Percentiles rank a stretch among this genome's conserved stretches.
Evolutionary conservation across 805 yeast genomes (phyloP).

Genomic region (Saccharomyces paradoxus): DNA sequence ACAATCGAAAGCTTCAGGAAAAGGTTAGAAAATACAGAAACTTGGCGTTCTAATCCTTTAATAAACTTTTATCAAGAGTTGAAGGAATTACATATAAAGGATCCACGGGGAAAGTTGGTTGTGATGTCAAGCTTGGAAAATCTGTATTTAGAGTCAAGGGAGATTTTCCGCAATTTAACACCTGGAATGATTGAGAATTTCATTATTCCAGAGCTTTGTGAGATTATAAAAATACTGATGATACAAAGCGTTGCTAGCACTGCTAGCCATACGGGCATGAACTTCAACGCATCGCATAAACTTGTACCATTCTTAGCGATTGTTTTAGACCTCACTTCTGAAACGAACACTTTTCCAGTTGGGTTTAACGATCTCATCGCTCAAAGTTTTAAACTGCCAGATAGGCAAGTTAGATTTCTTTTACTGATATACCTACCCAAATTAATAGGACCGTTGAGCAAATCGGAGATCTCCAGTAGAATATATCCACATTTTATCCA

Average conservation of each 20-base stretch:
- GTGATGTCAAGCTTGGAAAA: constrained; percentile 20
- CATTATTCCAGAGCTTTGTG: constrained; percentile 59
- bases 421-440: constrained; percentile 56
- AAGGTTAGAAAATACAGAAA: constrained; percentile 25
- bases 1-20: constrained; percentile 30
- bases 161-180: constrained; percentile 29
- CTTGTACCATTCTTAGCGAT: constrained; percentile 27
- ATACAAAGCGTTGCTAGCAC: not conserved
- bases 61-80: constrained; percentile 46
- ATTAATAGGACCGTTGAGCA: constrained; percentile 43
- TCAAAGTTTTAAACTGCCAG: constrained; percentile 54
- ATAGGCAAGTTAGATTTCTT: constrained; percentile 70
- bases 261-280: constrained; percentile 10
- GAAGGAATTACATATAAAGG: constrained; percentile 47
- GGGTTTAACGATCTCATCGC: constrained; percentile 51
- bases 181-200: constrained; percentile 52
- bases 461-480: constrained; percentile 56
- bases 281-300: constrained; percentile 25
- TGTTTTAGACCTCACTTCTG: constrained; percentile 32
- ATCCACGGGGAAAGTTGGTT: constrained; percentile 44
- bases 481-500: constrained; percentile 62
- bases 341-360: constrained; percentile 28
- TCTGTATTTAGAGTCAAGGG: constrained; percentile 33
- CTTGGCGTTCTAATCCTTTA: constrained; percentile 38
- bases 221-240: constrained; percentile 12